phyloP scores from a whole-genome alignment of 2,329 filamentous ascomycete genomes.

The Stachybotrys elegans region DNA sequence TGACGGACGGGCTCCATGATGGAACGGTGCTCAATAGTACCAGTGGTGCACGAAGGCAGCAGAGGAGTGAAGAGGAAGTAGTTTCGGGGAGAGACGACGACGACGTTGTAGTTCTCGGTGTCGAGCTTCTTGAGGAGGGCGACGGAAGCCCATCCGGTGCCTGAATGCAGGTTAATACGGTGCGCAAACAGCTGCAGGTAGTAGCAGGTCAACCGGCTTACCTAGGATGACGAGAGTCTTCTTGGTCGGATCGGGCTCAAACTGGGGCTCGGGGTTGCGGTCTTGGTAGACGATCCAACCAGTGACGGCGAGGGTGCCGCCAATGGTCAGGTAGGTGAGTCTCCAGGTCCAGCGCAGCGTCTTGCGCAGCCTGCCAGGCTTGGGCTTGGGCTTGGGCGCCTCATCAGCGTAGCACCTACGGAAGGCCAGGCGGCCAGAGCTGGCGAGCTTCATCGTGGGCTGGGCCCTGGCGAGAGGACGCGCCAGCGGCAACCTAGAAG shows the following conservation, averaged over 20 bases:
- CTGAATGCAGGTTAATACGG: conserved; percentile 38
- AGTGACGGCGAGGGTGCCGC: conserved; percentile 66
- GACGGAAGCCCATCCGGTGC: conserved; percentile 92
- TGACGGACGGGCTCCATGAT: conserved; percentile 99
- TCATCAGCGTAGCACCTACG: conserved; percentile 47
- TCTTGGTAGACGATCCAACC: conserved; percentile 79
- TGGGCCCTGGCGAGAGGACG: conserved; percentile 20
- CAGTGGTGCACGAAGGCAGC: conserved; percentile 94
- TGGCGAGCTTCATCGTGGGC: conserved; percentile 27
- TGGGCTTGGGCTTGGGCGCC: conserved; percentile 41
- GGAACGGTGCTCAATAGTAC: conserved; percentile 95
- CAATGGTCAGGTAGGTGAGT: conserved; percentile 67
- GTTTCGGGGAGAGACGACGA: conserved; percentile 96
- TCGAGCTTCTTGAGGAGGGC: conserved; percentile 98
- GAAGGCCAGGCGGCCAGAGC: conserved; percentile 34
- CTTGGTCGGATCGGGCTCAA: conserved; percentile 76
- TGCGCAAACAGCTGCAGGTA: background rate
- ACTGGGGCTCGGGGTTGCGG: conserved; percentile 76
- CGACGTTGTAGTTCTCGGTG: conserved; percentile 97
- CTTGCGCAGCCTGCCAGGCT: conserved; percentile 56
- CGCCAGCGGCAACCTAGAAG: conserved; percentile 18
- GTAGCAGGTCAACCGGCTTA: conserved; percentile 38
- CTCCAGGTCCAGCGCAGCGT: conserved; percentile 80
- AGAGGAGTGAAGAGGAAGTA: conserved; percentile 99
- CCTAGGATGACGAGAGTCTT: conserved; percentile 96